Conservation (phyloP, 139 green algal genomes). For the Volvox africanus region DNA sequence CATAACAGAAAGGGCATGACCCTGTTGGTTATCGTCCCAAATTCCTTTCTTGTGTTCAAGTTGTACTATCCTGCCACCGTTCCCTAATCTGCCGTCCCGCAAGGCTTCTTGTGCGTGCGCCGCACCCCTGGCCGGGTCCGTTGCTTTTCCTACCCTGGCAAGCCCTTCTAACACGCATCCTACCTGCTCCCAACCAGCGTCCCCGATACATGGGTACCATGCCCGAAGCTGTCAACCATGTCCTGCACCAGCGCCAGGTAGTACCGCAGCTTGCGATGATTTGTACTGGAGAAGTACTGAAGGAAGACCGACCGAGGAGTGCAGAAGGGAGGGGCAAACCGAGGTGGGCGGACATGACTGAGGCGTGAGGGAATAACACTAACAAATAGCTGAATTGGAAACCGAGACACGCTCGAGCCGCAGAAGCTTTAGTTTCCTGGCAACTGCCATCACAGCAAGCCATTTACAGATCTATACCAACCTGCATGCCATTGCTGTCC, state of each 20-base stretch:
- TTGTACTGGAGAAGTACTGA: constrained; percentile 66
- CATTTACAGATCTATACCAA: neutral
- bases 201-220: constrained; percentile 92
- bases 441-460: no score
- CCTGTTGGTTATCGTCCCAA: no score
- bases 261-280: constrained; percentile 87
- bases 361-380: no score
- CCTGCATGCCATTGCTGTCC: neutral
- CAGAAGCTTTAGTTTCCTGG: no score
- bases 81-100: neutral
- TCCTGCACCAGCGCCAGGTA: constrained; percentile 66
- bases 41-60: no score
- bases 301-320: neutral
- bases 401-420: no score
- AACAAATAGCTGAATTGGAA: no score
- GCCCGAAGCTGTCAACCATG: constrained; percentile 80
- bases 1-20: no score
- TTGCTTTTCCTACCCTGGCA: no score
- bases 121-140: no score
- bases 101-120: no score
- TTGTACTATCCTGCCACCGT: neutral
- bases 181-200: constrained; percentile 70
- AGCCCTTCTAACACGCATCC: neutral
- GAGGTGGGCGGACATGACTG: neutral
- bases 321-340: neutral